These are phyloP conservation scores for Fusarium sp. DNA, from an alignment of 2,329 filamentous ascomycete species.

Conservation along the genomic window DNA sequence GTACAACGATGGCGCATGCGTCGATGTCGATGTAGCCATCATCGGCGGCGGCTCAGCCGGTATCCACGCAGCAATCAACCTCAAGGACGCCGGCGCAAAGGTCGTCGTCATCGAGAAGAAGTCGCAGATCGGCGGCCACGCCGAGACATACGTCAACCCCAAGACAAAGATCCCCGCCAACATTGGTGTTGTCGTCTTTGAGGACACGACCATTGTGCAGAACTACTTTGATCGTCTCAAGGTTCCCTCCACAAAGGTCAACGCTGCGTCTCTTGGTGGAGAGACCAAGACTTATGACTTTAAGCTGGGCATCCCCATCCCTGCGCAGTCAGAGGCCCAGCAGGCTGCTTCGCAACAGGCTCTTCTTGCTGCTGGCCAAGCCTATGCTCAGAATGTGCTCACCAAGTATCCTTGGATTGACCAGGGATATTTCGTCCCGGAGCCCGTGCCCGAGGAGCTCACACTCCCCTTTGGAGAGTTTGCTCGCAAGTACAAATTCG, in stretches of 20 bases:
- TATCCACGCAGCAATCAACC: conserved; percentile 31
- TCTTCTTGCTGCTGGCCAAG: conserved; percentile 9
- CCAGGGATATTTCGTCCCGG: conserved; percentile 35
- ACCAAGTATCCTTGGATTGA: conserved; percentile 43
- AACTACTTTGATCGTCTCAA: conserved; percentile 34
- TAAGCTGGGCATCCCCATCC: conserved; percentile 35
- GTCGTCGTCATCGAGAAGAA: conserved; percentile 37
- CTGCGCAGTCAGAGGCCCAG: conserved; percentile 10
- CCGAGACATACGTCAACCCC: conserved; percentile 39
- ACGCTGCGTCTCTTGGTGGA: not conserved
- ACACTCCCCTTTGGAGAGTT: conserved; percentile 36
- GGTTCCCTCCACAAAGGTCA: conserved; percentile 4
- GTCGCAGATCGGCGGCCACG: conserved; percentile 40
- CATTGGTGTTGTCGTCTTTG: conserved; percentile 32
- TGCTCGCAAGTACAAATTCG: conserved; percentile 33
- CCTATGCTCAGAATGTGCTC: conserved; percentile 28
- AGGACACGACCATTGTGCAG: conserved; percentile 29
- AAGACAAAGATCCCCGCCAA: conserved; percentile 24
- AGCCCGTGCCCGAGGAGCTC: conserved; percentile 38
- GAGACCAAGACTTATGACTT: conserved; percentile 34
- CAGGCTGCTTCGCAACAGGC: conserved; percentile 9
- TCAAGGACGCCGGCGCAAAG: conserved; percentile 25
- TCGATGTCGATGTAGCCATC: conserved; percentile 32
- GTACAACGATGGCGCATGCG: not conserved
- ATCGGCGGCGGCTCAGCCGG: conserved; percentile 33